Percentiles rank a stretch among this genome's conserved stretches.
These are phyloP conservation scores for Talaromyces albobiverticillius DNA, from an alignment of 2,329 filamentous ascomycete species.

Conservation along the genomic window DNA sequence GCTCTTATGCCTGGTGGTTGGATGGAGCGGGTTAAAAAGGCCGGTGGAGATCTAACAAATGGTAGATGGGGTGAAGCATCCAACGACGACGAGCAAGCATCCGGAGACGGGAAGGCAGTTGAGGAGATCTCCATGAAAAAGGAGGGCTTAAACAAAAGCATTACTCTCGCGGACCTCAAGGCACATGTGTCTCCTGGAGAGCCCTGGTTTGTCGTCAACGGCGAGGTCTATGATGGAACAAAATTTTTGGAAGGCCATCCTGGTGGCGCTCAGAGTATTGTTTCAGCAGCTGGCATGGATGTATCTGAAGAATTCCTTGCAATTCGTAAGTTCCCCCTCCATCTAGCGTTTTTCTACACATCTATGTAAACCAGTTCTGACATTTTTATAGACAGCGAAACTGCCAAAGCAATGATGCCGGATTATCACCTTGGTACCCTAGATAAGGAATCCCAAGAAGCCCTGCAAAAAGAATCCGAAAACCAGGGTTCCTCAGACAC, in stretches of 20 bases:
- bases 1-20: constrained; percentile 75
- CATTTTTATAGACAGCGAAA: constrained; percentile 71
- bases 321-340: constrained; percentile 64
- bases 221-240: constrained; percentile 86
- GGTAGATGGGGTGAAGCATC: constrained; percentile 79
- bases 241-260: constrained; percentile 77
- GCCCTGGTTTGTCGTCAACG: constrained; percentile 86
- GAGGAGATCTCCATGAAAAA: constrained; percentile 77
- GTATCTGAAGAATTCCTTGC: constrained; percentile 85
- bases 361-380: neutral
- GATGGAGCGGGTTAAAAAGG: constrained; percentile 89
- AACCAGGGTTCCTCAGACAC: constrained; percentile 37
- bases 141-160: constrained; percentile 58
- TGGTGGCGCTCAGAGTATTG: constrained; percentile 80
- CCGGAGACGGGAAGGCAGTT: constrained; percentile 45
- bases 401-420: constrained; percentile 85
- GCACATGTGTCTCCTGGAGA: constrained; percentile 62
- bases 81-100: constrained; percentile 36
- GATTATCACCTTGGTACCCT: constrained; percentile 80
- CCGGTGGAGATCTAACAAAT: constrained; percentile 74
- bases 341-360: neutral
- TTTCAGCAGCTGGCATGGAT: constrained; percentile 77
- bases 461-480: constrained; percentile 50
- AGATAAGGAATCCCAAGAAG: constrained; percentile 56
- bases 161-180: constrained; percentile 70